phyloP scores from a whole-genome alignment of 2,329 filamentous ascomycete species.

The Akanthomyces uredinophilus region DNA sequence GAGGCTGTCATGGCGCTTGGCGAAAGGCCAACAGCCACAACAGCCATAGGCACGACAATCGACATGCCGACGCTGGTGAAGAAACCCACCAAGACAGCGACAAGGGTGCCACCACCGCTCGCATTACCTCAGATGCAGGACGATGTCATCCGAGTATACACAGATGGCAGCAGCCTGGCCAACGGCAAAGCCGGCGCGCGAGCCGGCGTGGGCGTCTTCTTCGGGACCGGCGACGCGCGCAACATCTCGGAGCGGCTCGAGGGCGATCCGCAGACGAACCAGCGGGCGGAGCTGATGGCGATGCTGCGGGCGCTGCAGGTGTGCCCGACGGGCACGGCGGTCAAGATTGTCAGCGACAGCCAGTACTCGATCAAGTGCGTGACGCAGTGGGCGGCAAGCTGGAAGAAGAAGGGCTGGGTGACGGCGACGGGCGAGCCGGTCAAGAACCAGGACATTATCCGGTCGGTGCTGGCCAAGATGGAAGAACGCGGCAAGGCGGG shows the following conservation, averaged over 20 bases:
- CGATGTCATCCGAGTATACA: slow-evolving; percentile 47
- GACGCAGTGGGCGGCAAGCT: slow-evolving; percentile 74
- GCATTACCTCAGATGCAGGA: slow-evolving; percentile 15
- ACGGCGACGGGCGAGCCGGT: slow-evolving; percentile 67
- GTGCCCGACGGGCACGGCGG: slow-evolving; percentile 59
- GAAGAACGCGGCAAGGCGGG: slow-evolving; percentile 59
- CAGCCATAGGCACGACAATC: slow-evolving; percentile 12
- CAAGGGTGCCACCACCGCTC: slow-evolving; percentile 13
- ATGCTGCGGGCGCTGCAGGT: slow-evolving; percentile 78
- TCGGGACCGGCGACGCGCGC: slow-evolving; percentile 51
- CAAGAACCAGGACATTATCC: slow-evolving; percentile 81
- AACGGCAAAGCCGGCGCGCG: slow-evolving; percentile 53
- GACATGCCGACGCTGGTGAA: slow-evolving; percentile 15
- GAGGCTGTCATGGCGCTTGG: slow-evolving; percentile 39
- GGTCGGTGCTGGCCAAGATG: slow-evolving; percentile 65
- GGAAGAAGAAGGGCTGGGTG: slow-evolving; percentile 72
- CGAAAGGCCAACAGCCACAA: slow-evolving; percentile 21
- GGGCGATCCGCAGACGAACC: slow-evolving; percentile 80
- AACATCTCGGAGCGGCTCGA: slow-evolving; percentile 71
- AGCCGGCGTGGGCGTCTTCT: slow-evolving; percentile 61
- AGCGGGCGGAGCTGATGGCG: slow-evolving; percentile 90
- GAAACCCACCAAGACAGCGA: slow-evolving; percentile 16
- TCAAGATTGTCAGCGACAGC: slow-evolving; percentile 83
- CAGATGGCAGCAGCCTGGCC: slow-evolving; percentile 56
- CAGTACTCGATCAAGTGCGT: slow-evolving; percentile 87